A percentile compares a stretch with the other conserved stretches of the same genome.
These are phyloP conservation scores for Aureobasidium lini DNA, from an alignment of 2,329 filamentous ascomycete genomes.

Conservation along the genomic window DNA sequence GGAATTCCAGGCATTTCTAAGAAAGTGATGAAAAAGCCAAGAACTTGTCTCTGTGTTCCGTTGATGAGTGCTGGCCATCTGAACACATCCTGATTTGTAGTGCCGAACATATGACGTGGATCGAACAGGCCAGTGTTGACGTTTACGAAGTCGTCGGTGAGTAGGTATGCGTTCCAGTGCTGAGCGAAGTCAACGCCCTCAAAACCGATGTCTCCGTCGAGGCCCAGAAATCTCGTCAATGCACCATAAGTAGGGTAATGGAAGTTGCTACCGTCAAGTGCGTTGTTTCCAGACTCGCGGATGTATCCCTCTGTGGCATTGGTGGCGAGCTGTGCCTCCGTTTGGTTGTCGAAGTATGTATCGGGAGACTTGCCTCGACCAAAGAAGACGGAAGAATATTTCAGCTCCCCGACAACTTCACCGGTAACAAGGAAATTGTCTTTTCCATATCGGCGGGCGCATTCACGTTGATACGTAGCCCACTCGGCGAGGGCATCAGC, in stretches of 20 bases:
- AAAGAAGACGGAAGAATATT: conserved; percentile 52
- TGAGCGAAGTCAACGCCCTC: conserved; percentile 46
- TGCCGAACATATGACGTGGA: conserved; percentile 57
- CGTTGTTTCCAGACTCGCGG: conserved; percentile 44
- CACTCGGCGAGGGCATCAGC: conserved; percentile 54
- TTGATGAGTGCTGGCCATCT: conserved; percentile 53
- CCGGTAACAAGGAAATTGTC: conserved; percentile 57
- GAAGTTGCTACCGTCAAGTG: conserved; percentile 54
- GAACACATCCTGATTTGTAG: conserved; percentile 60
- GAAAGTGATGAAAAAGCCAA: conserved; percentile 53
- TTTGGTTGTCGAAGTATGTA: conserved; percentile 40
- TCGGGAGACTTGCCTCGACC: conserved; percentile 53
- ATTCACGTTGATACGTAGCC: conserved; percentile 49
- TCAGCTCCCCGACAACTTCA: conserved; percentile 57
- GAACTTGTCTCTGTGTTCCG: conserved; percentile 49
- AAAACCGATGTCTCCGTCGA: conserved; percentile 50
- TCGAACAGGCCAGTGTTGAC: conserved; percentile 54
- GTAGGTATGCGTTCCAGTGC: conserved; percentile 41
- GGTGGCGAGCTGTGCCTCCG: conserved; percentile 42
- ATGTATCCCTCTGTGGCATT: conserved; percentile 43
- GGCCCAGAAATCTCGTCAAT: conserved; percentile 52
- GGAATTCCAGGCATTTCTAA: conserved; percentile 55
- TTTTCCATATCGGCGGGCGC: conserved; percentile 50
- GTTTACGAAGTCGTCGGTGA: conserved; percentile 43
- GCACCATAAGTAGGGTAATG: conserved; percentile 56